Base-by-base conservation (phyloP, 2,329 filamentous ascomycete genomes). In the Rutstroemia sp. region DNA sequence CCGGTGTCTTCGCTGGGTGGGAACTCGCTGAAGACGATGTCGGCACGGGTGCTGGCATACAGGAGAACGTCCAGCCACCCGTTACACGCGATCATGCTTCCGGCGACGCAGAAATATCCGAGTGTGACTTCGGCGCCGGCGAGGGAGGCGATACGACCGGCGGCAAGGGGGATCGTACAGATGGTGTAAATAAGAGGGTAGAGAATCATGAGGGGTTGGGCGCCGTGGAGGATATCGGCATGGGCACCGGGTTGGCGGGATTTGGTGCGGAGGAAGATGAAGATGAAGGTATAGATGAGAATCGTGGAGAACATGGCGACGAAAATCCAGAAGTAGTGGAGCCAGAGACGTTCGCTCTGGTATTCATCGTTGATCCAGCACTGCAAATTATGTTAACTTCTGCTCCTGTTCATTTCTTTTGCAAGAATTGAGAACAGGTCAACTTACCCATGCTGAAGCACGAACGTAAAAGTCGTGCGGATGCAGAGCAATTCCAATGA, bases 111-210 rank as follows among this genome's bases (percentile, higher is more conserved):
- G 66, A 83, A 85, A 66, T 81, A 85, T 0, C 67, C 70, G 0
- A 82, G 72, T 0, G 79, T 75, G 3, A 83, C 74, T 0, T 71
- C 50, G 9, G 73, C 70, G 1, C 80, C 79, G 0, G 79, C 76
- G 79, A 88, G 85, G 19, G 77, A 77, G 16, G 79, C 78, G 65
- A 88, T 83, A 58, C 85, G 79, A 14, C 83, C 82, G 0, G 80
- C 75, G 4, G 84, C 83, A 0, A 89, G 74, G 0, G 86, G 86
- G 0, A 84, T 75, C 0, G 85, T 88, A 66, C 85, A 86, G n/a
- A 86, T 63, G 6, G 87, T 76, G 67, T 88, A 88, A 60, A 88
- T 83, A 61, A 85, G 65, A 0, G 86, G 86, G 59, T 89, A 89
- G 7, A 86, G 74, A 30, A 87, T 72, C 78, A 81, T 81, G 60